Evolutionary conservation across 495 filamentous ascomycete genomes (phyloP).

Genomic region (Xylaria cubensis): DNA sequence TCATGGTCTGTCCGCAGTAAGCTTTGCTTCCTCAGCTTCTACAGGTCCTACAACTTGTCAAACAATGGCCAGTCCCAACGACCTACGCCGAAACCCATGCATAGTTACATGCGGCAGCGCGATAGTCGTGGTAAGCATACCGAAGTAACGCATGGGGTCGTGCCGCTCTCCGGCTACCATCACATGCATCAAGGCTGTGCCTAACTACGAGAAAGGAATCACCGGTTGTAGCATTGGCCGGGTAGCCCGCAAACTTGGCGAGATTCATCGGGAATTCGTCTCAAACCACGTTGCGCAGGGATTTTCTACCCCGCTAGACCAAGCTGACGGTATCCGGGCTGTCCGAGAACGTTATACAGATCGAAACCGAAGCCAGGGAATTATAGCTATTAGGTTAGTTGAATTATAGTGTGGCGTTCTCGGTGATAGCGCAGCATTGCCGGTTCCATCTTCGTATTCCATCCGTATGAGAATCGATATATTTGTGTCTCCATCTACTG

Average conservation of each 20-base stretch:
- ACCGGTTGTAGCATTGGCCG: background rate
- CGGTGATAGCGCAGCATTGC: too few species aligned
- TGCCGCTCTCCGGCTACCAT: background rate
- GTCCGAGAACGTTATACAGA: background rate
- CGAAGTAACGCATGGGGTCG: background rate
- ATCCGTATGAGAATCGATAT: background rate
- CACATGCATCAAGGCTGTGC: background rate
- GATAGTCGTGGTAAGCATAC: background rate
- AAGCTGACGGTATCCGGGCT: background rate
- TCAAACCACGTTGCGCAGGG: constrained; percentile 9
- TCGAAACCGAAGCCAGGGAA: background rate
- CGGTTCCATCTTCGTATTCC: background rate
- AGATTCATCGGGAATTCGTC: background rate
- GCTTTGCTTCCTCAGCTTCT: background rate
- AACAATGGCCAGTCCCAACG: background rate
- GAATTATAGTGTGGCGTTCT: background rate
- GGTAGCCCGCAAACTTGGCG: background rate
- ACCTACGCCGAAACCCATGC: background rate
- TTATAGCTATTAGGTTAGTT: background rate
- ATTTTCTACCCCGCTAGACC: constrained; percentile 4
- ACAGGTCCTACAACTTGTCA: background rate
- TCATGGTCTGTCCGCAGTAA: background rate
- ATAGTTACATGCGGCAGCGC: constrained; percentile 4
- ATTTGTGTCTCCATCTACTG: background rate
- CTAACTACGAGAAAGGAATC: constrained; percentile 6